Conservation (phyloP, 768 basidiomycete genomes). For the Termitomyces sp. region DNA sequence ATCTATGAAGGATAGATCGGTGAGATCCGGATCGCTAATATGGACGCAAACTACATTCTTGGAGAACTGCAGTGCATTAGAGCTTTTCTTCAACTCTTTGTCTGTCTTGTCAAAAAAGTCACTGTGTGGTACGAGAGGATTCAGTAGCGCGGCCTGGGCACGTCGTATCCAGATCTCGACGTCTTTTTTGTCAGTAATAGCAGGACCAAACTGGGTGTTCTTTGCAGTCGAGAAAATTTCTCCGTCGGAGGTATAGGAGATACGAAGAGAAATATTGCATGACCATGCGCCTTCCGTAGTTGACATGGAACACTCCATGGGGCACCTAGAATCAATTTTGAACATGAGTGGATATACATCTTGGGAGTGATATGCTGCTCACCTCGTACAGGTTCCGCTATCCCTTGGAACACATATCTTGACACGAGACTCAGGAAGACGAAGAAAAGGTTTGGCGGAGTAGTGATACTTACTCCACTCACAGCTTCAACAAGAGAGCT, state of each 20-base stretch:
- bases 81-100: conserved; percentile 16
- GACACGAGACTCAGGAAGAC: background rate
- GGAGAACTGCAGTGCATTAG: conserved; percentile 31
- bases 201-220: conserved; percentile 33
- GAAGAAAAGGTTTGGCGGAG: background rate
- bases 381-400: conserved; percentile 57
- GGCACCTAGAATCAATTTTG: conserved; percentile 31
- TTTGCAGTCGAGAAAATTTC: conserved; percentile 5
- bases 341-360: background rate
- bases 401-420: conserved; percentile 63
- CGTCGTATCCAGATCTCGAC: conserved; percentile 53
- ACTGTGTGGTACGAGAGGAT: conserved; percentile 27
- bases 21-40: conserved; percentile 36
- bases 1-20: conserved; percentile 50
- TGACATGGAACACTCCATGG: conserved; percentile 48
- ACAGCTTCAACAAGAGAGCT: conserved; percentile 4
- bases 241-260: conserved; percentile 18
- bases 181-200: conserved; percentile 30
- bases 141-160: conserved; percentile 55
- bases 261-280: conserved; percentile 37
- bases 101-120: conserved; percentile 22
- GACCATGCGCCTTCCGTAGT: conserved; percentile 32
- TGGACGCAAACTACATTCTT: conserved; percentile 44
- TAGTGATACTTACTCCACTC: conserved; percentile 1
- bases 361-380: background rate